Percentiles rank a stretch among this genome's conserved stretches.
These are phyloP conservation scores for Aspergillus sojae DNA, from an alignment of 2,329 filamentous ascomycete genomes.

Conservation along the genomic window DNA sequence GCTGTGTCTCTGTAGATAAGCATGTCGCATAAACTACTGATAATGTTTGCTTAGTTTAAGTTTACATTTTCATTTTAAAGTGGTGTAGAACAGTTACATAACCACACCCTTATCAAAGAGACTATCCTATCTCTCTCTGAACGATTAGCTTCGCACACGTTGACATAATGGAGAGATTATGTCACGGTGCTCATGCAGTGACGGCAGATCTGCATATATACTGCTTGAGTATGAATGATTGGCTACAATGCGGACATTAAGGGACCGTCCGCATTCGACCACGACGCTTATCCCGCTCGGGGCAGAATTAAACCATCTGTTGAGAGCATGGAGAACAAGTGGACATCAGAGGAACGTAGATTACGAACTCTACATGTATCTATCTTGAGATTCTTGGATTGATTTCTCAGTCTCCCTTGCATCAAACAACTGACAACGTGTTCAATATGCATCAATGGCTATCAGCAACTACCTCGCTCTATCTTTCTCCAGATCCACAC, in stretches of 20 bases:
- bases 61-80: neutral
- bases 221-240: neutral
- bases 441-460: neutral
- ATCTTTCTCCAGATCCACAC: conserved; percentile 22
- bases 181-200: neutral
- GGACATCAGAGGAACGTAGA: neutral
- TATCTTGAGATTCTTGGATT: neutral
- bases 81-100: neutral
- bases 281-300: conserved; percentile 4
- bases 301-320: neutral
- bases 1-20: neutral
- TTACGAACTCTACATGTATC: neutral
- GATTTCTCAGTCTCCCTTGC: neutral
- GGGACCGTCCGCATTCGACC: neutral
- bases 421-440: neutral
- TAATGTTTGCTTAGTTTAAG: neutral
- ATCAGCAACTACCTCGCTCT: conserved; percentile 7
- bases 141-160: neutral
- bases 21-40: neutral
- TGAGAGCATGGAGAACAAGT: neutral
- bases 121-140: neutral
- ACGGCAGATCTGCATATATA: neutral
- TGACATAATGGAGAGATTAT: neutral
- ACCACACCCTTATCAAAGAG: neutral
- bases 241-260: neutral